Evolutionary conservation across 1,284 basidiomycete species (phyloP).

Genomic region (Boletus smithii): DNA sequence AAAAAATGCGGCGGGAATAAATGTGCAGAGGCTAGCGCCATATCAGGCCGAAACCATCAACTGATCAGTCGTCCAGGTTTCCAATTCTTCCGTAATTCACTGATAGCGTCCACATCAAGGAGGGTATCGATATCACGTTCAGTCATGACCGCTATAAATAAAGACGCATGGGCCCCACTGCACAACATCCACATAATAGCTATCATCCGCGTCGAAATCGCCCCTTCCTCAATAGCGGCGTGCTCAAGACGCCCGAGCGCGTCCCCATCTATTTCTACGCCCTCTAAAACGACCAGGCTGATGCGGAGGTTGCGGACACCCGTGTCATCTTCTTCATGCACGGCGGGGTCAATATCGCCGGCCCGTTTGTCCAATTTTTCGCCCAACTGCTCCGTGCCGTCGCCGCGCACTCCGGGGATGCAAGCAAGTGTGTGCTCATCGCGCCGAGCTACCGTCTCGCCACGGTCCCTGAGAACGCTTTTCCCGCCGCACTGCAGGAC

Average conservation of each 20-base stretch:
- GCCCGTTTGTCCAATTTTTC: conserved; percentile 13
- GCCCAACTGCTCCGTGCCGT: conserved; percentile 14
- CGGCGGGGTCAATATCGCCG: conserved; percentile 21
- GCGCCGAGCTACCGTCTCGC: conserved; percentile 29
- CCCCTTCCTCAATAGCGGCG: conserved; percentile 8
- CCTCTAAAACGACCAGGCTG: not conserved
- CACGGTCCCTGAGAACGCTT: conserved; percentile 22
- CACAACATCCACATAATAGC: not conserved
- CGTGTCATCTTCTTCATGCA: conserved; percentile 27
- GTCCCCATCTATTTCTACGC: conserved; percentile 23
- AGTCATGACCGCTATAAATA: not conserved
- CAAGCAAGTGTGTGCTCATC: conserved; percentile 11
- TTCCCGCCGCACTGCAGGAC: conserved; percentile 28
- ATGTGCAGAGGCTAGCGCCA: too few species aligned
- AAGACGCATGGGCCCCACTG: too few species aligned
- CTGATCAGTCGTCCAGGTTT: not conserved
- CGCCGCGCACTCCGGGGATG: conserved; percentile 2
- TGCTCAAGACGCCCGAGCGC: conserved; percentile 18
- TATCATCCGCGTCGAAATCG: conserved; percentile 20
- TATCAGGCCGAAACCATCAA: not conserved
- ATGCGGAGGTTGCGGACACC: not conserved
- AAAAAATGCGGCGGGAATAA: too few species aligned
- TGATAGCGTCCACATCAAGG: not conserved
- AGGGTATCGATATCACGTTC: too few species aligned
- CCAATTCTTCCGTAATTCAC: too few species aligned